These are phyloP conservation scores for Fusarium sp. DNA, from an alignment of 2,329 filamentous ascomycete species.

Conservation along the genomic window DNA sequence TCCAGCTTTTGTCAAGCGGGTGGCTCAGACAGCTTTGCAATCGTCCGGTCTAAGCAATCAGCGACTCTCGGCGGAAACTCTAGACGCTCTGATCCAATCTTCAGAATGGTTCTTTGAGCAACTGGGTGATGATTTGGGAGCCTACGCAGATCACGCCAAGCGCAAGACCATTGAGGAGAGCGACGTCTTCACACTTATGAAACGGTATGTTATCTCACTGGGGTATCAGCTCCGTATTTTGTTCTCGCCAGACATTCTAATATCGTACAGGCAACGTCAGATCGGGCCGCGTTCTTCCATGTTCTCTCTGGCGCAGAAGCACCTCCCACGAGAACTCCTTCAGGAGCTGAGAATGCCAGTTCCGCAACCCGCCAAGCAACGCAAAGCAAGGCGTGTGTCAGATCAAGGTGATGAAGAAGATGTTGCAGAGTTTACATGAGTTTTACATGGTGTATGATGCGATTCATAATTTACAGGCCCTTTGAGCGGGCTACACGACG, in stretches of 20 bases:
- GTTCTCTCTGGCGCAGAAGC: slow-evolving; percentile 85
- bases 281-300: slow-evolving; percentile 76
- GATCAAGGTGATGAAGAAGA: slow-evolving; percentile 50
- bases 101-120: slow-evolving; percentile 96
- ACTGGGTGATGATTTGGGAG: slow-evolving; percentile 79
- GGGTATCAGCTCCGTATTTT: slow-evolving; percentile 39
- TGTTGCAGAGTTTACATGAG: slow-evolving; percentile 50
- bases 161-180: slow-evolving; percentile 87
- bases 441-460: slow-evolving; percentile 20
- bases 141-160: slow-evolving; percentile 83
- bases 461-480: slow-evolving; percentile 40
- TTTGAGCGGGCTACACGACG: slow-evolving; percentile 67
- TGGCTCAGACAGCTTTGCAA: slow-evolving; percentile 77
- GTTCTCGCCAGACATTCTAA: slow-evolving; percentile 44
- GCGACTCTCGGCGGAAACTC: slow-evolving; percentile 78
- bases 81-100: slow-evolving; percentile 80
- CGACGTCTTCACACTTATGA: slow-evolving; percentile 85
- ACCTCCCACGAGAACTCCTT: slow-evolving; percentile 83
- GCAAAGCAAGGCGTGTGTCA: slow-evolving; percentile 49
- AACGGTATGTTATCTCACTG: slow-evolving; percentile 68
- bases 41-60: slow-evolving; percentile 72
- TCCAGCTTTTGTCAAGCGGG: slow-evolving; percentile 75
- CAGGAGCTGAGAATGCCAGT: slow-evolving; percentile 82
- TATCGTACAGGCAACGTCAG: slow-evolving; percentile 76
- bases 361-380: slow-evolving; percentile 62